Evolutionary conservation across 306 rosid species (phyloP).

Genomic region (Chamaecrista fasciculata): DNA sequence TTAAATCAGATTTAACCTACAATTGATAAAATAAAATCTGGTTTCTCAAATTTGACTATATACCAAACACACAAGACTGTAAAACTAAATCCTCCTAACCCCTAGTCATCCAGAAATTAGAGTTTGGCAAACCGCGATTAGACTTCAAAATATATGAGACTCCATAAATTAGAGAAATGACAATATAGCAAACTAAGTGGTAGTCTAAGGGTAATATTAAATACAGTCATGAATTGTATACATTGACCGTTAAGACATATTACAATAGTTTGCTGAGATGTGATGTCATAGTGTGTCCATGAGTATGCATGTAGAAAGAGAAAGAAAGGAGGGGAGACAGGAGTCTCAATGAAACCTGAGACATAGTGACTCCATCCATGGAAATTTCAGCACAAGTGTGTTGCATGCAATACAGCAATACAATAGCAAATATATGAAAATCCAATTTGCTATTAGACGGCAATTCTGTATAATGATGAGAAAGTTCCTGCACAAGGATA

Average conservation of each 20-base stretch:
- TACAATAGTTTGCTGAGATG: background rate
- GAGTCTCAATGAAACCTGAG: constrained; percentile 61
- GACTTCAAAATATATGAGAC: background rate
- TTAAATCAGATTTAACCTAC: background rate
- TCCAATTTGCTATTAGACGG: constrained; percentile 71
- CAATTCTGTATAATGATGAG: constrained; percentile 59
- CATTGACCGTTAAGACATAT: background rate
- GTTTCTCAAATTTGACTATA: background rate
- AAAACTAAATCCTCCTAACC: background rate
- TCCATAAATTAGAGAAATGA: background rate
- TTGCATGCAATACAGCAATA: constrained; percentile 61
- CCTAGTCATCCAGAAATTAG: background rate
- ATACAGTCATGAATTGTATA: background rate
- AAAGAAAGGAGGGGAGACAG: background rate
- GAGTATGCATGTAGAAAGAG: background rate
- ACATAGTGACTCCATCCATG: constrained; percentile 45
- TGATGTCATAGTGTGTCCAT: background rate
- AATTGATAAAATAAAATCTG: background rate
- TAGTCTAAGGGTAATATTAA: background rate
- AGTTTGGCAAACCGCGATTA: background rate
- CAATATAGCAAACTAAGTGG: background rate
- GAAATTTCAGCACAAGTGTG: constrained; percentile 41
- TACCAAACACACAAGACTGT: background rate
- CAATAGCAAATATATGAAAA: constrained; percentile 63
- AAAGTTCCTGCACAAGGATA: constrained; percentile 59